Evolutionary conservation across 192 early-diverging fungal species (phyloP).

Genomic region (Spizellomyces punctatus): DNA sequence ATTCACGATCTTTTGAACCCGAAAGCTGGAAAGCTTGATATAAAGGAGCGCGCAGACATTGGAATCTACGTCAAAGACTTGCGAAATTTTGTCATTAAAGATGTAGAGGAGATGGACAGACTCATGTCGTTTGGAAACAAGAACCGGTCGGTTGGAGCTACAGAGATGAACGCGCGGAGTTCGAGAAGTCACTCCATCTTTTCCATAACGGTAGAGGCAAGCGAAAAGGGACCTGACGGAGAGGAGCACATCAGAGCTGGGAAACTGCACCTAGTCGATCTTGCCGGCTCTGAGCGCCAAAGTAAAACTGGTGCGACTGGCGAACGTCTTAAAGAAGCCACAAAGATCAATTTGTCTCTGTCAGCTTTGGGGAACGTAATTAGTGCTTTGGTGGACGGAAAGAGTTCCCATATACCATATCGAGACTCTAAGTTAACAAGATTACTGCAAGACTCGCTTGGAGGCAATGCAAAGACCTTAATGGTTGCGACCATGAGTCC

Average conservation of each 20-base stretch:
- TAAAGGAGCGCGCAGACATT: slow-evolving; percentile 64
- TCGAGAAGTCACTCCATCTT: slow-evolving; percentile 68
- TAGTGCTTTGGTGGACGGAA: slow-evolving; percentile 65
- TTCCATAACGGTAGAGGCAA: slow-evolving; percentile 65
- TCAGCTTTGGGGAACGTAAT: slow-evolving; percentile 69
- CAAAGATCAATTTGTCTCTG: slow-evolving; percentile 67
- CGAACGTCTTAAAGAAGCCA: slow-evolving; percentile 64
- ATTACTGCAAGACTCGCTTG: slow-evolving; percentile 66
- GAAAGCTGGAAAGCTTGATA: slow-evolving; percentile 56
- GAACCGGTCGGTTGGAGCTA: slow-evolving; percentile 71
- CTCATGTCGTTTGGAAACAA: slow-evolving; percentile 68
- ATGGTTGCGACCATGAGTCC: slow-evolving; percentile 69
- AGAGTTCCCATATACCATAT: slow-evolving; percentile 66
- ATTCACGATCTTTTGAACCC: slow-evolving; percentile 83
- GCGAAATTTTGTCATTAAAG: slow-evolving; percentile 62
- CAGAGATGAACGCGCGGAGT: slow-evolving; percentile 82
- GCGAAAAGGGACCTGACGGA: slow-evolving; percentile 44
- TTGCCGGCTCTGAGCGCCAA: slow-evolving; percentile 65
- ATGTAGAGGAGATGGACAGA: slow-evolving; percentile 65
- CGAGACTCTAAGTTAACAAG: slow-evolving; percentile 68
- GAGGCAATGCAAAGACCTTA: slow-evolving; percentile 66
- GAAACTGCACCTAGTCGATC: slow-evolving; percentile 66
- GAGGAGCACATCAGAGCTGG: slow-evolving; percentile 62
- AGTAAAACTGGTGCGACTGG: slow-evolving; percentile 65
- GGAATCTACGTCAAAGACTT: slow-evolving; percentile 69